phyloP scores from a whole-genome alignment of 768 basidiomycete genomes.

The Termitomyces sp. region DNA sequence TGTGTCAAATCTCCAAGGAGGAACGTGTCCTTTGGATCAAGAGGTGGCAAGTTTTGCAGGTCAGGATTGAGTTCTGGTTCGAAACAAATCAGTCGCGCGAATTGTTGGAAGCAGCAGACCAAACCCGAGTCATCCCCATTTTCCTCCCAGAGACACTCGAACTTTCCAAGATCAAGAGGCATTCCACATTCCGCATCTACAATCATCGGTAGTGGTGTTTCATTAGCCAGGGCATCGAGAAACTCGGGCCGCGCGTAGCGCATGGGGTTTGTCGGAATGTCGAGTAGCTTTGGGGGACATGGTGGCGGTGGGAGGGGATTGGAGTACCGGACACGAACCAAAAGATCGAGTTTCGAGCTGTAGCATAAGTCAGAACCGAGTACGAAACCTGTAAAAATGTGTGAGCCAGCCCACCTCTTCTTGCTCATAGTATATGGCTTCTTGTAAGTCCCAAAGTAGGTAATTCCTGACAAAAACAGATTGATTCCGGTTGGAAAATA shows the following conservation, averaged over 20 bases:
- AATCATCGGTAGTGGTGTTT: conserved; percentile 88
- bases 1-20: conserved; percentile 63
- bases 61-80: conserved; percentile 56
- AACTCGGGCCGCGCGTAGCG: conserved; percentile 88
- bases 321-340: conserved; percentile 88
- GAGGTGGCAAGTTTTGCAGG: conserved; percentile 43
- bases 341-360: conserved; percentile 74
- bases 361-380: conserved; percentile 4
- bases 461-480: too few species aligned
- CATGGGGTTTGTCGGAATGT: conserved; percentile 84
- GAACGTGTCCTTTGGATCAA: conserved; percentile 74
- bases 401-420: conserved; percentile 13
- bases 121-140: conserved; percentile 63
- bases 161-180: conserved; percentile 85
- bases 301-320: conserved; percentile 95
- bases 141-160: conserved; percentile 81
- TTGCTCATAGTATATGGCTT: conserved; percentile 16
- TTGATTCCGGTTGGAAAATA: neutral
- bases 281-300: conserved; percentile 92
- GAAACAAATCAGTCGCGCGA: neutral
- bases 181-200: conserved; percentile 96
- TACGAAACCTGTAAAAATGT: neutral
- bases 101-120: conserved; percentile 9
- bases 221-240: conserved; percentile 71
- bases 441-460: neutral